These are phyloP conservation scores for Geotrichum citri-aurantii DNA, from an alignment of 1,139 yeast genomes.

Conservation along the genomic window DNA sequence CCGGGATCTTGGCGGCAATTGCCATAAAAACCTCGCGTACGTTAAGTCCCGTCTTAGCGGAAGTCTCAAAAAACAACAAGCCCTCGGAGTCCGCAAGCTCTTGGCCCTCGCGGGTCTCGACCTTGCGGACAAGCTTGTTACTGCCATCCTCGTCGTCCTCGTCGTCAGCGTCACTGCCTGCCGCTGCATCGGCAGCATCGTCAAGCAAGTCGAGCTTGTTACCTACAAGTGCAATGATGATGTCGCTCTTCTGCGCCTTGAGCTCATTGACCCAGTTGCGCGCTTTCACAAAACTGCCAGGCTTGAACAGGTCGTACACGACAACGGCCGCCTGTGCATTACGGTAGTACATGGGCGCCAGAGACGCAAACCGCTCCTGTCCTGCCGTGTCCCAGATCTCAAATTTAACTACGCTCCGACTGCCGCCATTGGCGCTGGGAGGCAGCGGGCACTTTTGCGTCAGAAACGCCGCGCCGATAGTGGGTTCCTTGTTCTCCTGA, in stretches of 20 bases:
- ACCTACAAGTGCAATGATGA: conserved; percentile 89
- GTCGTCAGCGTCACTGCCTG: conserved; percentile 31
- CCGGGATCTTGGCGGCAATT: conserved; percentile 81
- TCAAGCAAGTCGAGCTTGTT: conserved; percentile 69
- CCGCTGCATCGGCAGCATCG: conserved; percentile 25
- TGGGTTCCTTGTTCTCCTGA: conserved; percentile 95
- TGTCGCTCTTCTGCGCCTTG: conserved; percentile 86
- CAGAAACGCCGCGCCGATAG: conserved; percentile 95
- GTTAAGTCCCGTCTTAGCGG: conserved; percentile 88
- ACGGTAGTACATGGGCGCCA: conserved; percentile 97
- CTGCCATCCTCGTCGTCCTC: conserved; percentile 26
- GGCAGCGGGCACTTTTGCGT: conserved; percentile 93
- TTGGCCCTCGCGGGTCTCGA: conserved; percentile 82
- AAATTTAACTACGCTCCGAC: conserved; percentile 58
- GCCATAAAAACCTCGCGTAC: conserved; percentile 90
- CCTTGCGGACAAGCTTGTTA: conserved; percentile 47
- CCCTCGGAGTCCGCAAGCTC: conserved; percentile 79
- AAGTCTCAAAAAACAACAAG: conserved; percentile 83
- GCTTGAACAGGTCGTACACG: conserved; percentile 92
- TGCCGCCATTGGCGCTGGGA: conserved; percentile 45
- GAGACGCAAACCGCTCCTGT: conserved; percentile 91
- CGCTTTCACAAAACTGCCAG: conserved; percentile 97
- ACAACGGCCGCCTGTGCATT: conserved; percentile 98
- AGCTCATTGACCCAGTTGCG: conserved; percentile 98
- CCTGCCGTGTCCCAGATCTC: conserved; percentile 98